Evolutionary conservation across 164 flowering plant genomes (phyloP), one percentile per base, ranked within the genome.

Genomic region (Dillenia suffruticosa): DNA sequence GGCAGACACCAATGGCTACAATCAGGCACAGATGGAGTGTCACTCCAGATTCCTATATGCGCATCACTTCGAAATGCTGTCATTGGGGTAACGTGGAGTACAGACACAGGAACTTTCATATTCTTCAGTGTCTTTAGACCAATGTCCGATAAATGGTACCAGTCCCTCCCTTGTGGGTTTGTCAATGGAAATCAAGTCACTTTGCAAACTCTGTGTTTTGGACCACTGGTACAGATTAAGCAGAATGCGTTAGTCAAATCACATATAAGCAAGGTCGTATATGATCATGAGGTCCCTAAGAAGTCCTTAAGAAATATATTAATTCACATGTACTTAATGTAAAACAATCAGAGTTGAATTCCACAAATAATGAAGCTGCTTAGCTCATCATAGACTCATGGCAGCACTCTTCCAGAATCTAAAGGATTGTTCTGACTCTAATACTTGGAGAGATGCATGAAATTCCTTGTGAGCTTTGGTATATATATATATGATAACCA

Each of bases 1-100:
- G 98, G 98, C 16, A 89, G 84, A 67, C 96, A 92, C 97, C 97
- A 92, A 68, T 92, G 97, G 80, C 94, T 89, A 65, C 98, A 92
- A 63, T 92, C 98, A 10, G 85, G 78, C 44, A 90, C 76, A 15
- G 79, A 71, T 32, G 89, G 89, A 45, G 64, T 78, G 68, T 85
- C 91, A 65, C 91, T 80, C 87, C 88, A 86, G 19, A 57, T 70
- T 16, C 95, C 97, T n/a, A 91, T 82, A 68, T 91, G 95, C 9
- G 84, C 96, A 76, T 92, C 98, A 57, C 87, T 81, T 47, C 96
- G 77, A 50, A 65, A 83, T 56, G 94, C 82, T 10, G 77, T 77
- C 90, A 90, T 83, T 15, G 80, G 68, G 24, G 97, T 86, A 46
- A 90, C 81, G 52, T 76, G 82, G 64, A 90, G 71, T 63, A 82